Evolutionary conservation across 2,329 filamentous ascomycete species (phyloP), one percentile per base, ranked within the genome.

Genomic region (Zymoseptoria tritici): DNA sequence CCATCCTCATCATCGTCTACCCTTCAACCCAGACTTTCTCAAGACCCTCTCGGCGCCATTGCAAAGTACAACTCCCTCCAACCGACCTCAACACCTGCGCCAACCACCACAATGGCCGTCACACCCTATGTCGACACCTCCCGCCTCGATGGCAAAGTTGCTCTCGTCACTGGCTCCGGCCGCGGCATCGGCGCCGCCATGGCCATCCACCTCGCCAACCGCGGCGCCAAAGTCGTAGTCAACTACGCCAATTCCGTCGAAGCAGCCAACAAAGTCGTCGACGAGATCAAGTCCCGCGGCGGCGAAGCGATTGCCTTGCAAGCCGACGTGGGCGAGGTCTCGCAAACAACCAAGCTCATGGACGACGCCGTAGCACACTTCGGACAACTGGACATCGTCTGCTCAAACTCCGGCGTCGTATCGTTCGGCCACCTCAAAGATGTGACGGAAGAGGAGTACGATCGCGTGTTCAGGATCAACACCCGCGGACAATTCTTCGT

Each of bases 381-480:
- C 70, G 86, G 86, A 73, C 81, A 83, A 73, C 79, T 89, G 70
- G 79, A 89, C 76, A 86, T 89, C 67, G 86, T 86, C 69, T 84
- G 83, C 79, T 87, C 83, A 71, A 89, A 89, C 80, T 84, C 82
- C 52, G 86, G 81, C 65, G 81, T 81, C 57, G 79, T 81, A 42
- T 78, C 76, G 52, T 81, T 81, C 70, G 79, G 79, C 60, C 79
- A 81, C 72, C 72, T 81, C 66, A 79, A 80, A 72, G 79, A 81
- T 61, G 79, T 81, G 52, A 77, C 77, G 52, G 78, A 80, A 71
- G 81, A 81, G 71, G 78, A 81, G 71, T 83, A 78, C 66, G 81
- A 85, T 73, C 78, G 79, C 49, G 82, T 85, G 59, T 83, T 85
- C 72, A 77, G 76, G 70, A 79, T 85, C 71, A 85, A 85, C 78